Percentiles rank a stretch among this genome's conserved stretches.
Conservation (phyloP, 352 stramenopile species). For the Pythium phragmiticola region DNA sequence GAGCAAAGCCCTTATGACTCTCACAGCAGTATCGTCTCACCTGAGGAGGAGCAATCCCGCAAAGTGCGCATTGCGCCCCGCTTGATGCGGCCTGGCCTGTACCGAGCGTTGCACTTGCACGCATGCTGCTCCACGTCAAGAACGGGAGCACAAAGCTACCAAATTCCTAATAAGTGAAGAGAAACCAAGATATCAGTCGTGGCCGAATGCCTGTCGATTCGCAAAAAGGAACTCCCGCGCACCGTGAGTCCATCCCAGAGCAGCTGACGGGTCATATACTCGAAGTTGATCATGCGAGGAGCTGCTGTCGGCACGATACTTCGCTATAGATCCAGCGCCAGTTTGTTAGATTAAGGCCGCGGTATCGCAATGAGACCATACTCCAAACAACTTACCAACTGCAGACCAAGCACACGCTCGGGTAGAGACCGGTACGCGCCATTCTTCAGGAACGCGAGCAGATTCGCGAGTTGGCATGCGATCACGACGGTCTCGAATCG, state of each 20-base stretch:
- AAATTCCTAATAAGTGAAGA: conserved; percentile 54
- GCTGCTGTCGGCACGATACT: conserved; percentile 52
- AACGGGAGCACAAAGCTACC: conserved; percentile 74
- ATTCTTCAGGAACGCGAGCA: conserved; percentile 72
- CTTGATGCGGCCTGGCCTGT: conserved; percentile 11
- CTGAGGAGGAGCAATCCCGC: conserved; percentile 53
- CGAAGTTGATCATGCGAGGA: conserved; percentile 77
- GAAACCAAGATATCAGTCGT: neutral
- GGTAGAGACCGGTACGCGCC: conserved; percentile 70
- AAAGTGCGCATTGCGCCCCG: conserved; percentile 53
- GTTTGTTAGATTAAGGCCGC: neutral
- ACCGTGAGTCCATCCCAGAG: conserved; percentile 86
- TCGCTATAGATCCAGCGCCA: conserved; percentile 31
- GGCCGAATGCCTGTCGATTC: neutral
- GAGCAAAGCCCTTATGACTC: neutral
- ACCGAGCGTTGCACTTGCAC: conserved; percentile 18
- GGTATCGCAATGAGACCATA: neutral
- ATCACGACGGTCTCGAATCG: conserved; percentile 69
- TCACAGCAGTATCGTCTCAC: conserved; percentile 10
- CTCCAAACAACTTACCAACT: conserved; percentile 45
- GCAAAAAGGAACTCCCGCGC: conserved; percentile 1
- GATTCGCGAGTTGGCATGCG: conserved; percentile 65
- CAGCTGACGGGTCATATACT: conserved; percentile 86
- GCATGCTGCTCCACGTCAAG: conserved; percentile 60
- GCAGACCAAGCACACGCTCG: conserved; percentile 66